phyloP scores from a whole-genome alignment of 306 rosid species.

The Vicia sativa region DNA sequence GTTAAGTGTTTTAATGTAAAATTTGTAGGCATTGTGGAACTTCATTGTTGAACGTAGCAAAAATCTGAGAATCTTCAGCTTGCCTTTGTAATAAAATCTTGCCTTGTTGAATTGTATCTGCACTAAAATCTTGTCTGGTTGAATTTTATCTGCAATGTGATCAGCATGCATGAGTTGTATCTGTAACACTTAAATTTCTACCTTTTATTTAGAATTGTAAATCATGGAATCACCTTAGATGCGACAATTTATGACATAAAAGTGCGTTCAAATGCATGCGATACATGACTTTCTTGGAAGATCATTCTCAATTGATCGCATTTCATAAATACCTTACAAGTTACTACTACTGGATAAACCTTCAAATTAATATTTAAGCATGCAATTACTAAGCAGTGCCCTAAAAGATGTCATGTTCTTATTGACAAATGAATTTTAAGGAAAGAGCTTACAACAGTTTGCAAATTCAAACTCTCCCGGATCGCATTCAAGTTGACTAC shows the following conservation, averaged over 20 bases:
- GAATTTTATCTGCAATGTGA: conserved; percentile 32
- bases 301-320: conserved; percentile 24
- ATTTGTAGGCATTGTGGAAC: conserved; percentile 42
- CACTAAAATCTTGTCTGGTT: conserved; percentile 42
- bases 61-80: conserved; percentile 36
- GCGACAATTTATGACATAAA: not conserved
- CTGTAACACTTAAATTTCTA: conserved; percentile 7
- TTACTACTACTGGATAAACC: not conserved
- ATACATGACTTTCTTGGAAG: not conserved
- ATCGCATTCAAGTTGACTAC: not conserved
- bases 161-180: conserved; percentile 9
- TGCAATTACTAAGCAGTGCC: not conserved
- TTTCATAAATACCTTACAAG: conserved; percentile 18
- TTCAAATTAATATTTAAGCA: conserved; percentile 7
- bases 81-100: conserved; percentile 40
- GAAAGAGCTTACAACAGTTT: not conserved
- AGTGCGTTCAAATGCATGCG: conserved; percentile 26
- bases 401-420: not conserved
- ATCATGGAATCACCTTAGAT: conserved; percentile 24
- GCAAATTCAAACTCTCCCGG: not conserved
- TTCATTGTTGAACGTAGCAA: conserved; percentile 36
- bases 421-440: not conserved
- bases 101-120: conserved; percentile 40
- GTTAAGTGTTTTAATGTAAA: conserved; percentile 54
- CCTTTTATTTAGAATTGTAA: not conserved